Percentiles rank a stretch among this genome's conserved stretches.
Evolutionary conservation across 352 stramenopile genomes (phyloP).

Genomic region (Phytophthora megakarya): DNA sequence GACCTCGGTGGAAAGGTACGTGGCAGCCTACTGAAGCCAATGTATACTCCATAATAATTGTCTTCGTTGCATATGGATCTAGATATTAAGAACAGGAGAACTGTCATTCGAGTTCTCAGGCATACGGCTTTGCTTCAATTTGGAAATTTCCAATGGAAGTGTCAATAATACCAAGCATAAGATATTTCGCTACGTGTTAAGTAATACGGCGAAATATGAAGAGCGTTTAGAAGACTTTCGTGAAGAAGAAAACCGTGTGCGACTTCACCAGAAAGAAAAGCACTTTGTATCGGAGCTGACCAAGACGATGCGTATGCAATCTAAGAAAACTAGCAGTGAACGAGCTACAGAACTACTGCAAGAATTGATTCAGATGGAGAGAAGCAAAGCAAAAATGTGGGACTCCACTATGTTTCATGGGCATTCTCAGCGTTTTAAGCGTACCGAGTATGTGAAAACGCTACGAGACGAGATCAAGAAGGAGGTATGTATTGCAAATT

Average conservation of each 20-base stretch:
- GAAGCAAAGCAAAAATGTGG: constrained; percentile 58
- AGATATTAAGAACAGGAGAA: constrained; percentile 39
- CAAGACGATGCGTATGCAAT: constrained; percentile 73
- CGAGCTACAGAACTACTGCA: constrained; percentile 58
- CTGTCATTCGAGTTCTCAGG: constrained; percentile 66
- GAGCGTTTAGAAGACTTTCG: constrained; percentile 68
- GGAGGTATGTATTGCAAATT: constrained; percentile 42
- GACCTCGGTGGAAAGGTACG: constrained; percentile 51
- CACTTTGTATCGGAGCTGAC: constrained; percentile 77
- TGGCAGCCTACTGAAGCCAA: not conserved
- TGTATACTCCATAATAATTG: too few species aligned
- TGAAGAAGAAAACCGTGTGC: constrained; percentile 56
- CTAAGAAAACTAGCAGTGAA: constrained; percentile 62
- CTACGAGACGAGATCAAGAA: constrained; percentile 74
- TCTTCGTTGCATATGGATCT: too few species aligned
- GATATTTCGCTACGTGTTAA: constrained; percentile 20
- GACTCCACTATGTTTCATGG: constrained; percentile 75
- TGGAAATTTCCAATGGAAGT: constrained; percentile 45
- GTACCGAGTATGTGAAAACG: constrained; percentile 63
- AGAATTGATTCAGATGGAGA: constrained; percentile 69
- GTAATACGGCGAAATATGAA: constrained; percentile 36
- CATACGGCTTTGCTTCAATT: constrained; percentile 58
- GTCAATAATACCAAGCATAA: constrained; percentile 7
- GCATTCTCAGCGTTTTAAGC: constrained; percentile 67
- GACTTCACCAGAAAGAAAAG: constrained; percentile 56